A percentile compares a stretch with the other conserved stretches of the same genome.
These are phyloP conservation scores for Persicaria maculosa DNA, from an alignment of 148 eudicot species.

Conservation along the genomic window DNA sequence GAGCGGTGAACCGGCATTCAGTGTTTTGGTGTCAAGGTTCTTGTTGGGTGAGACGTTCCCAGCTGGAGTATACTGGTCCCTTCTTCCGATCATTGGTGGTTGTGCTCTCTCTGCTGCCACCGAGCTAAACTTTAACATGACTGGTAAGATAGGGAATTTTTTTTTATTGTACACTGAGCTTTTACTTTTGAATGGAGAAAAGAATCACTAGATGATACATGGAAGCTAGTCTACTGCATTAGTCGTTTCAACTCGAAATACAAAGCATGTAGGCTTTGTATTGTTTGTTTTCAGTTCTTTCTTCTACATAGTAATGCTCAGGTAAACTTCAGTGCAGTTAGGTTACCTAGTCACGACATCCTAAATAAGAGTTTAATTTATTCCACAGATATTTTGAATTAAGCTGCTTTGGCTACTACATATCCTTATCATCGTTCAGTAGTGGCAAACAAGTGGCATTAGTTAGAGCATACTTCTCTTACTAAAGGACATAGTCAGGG, in stretches of 20 bases:
- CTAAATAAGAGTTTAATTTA: too few relatives aligned
- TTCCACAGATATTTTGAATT: too few relatives aligned
- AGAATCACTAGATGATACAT: neutral
- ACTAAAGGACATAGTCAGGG: slow-evolving; percentile 1
- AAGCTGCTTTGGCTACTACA: neutral
- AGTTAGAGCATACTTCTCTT: neutral
- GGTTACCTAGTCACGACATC: too few relatives aligned
- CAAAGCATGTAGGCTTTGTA: neutral
- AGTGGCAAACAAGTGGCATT: neutral
- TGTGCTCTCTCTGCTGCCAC: slow-evolving; percentile 15
- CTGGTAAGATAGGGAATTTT: slow-evolving; percentile 6
- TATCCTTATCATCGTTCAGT: neutral
- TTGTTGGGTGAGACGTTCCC: slow-evolving; percentile 17
- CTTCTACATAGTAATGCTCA: neutral
- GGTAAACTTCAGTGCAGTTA: neutral
- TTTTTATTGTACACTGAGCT: neutral
- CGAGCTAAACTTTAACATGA: slow-evolving; percentile 17
- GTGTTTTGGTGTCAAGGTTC: slow-evolving; percentile 18
- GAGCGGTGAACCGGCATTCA: slow-evolving; percentile 17
- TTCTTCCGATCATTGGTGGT: slow-evolving; percentile 17
- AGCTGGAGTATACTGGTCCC: slow-evolving; percentile 14
- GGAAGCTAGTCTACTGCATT: neutral
- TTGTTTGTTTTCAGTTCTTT: neutral
- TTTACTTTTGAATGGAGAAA: neutral
- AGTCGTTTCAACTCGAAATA: neutral